These are phyloP conservation scores for Cutaneotrichosporon dermatis DNA, from an alignment of 1,284 basidiomycete genomes.

Conservation along the genomic window DNA sequence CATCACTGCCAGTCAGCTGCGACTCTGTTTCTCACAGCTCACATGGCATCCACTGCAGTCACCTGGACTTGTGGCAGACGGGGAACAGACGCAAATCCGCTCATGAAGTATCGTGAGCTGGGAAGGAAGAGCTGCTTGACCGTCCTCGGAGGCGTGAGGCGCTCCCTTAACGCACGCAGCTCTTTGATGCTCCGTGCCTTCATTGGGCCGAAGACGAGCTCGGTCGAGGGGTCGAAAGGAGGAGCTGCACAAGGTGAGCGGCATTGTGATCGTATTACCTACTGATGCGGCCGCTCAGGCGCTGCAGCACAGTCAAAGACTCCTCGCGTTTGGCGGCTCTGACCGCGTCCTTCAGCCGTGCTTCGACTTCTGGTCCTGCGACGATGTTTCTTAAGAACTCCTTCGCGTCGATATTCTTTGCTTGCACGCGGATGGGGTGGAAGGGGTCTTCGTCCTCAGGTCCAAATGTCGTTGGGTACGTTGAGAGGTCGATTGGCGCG, in stretches of 20 bases:
- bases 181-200: background rate
- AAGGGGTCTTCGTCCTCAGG: conserved; percentile 11
- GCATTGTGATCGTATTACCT: no score
- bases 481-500: conserved; percentile 1
- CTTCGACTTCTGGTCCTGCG: background rate
- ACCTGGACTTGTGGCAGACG: background rate
- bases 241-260: no score
- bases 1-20: background rate
- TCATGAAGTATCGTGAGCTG: conserved; percentile 2
- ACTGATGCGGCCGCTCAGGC: background rate
- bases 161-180: background rate
- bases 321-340: background rate
- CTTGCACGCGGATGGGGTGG: background rate
- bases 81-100: background rate
- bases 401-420: background rate
- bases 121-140: conserved; percentile 5
- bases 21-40: background rate
- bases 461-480: conserved; percentile 10
- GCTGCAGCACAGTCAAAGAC: background rate
- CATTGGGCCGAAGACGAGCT: background rate
- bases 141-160: background rate
- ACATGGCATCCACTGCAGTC: background rate
- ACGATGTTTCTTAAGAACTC: background rate
- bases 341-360: background rate
- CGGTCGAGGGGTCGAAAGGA: no score